Evolutionary conservation across 2,329 filamentous ascomycete species (phyloP), one percentile per base, ranked within the genome.

Genomic region (Aspergillus ibericus): DNA sequence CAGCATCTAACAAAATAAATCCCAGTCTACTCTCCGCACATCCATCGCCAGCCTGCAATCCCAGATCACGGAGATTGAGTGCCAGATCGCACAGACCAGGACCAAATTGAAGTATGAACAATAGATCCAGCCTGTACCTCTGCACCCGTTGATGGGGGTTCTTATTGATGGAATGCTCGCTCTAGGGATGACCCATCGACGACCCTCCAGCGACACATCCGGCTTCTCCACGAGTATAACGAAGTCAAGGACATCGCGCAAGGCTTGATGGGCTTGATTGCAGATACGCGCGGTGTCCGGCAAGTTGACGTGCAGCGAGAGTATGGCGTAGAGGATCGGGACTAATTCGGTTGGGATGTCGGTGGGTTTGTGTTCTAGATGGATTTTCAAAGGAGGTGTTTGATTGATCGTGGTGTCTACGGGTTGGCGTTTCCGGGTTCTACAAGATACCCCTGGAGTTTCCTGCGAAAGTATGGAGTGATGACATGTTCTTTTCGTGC

Each of bases 201-300:
- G 18, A 83, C 84, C 9, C 84, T 88, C 53, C 82, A 85, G 55
- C 76, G 77, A 32, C 88, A 90, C 70, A 90, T 90, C 67, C 80
- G 80, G 59, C 77, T 87, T 4, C 77, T 91, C 32, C 87, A 89
- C 63, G 78, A 84, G 58, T 91, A 90, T 74, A 91, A 91, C 66
- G 87, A 89, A 70, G 85, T 90, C 65, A 85, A 87, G 62, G 88
- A 91, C 70, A 78, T 88, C 7, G 88, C 84, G 0, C 82, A 86
- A 67, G 87, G 86, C 0, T 68, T 91, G 29, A 81, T 90, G 74
- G 86, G 86, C 0, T 73, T 90, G 66, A 84, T 90, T 70, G 88
- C 88, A 4, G 88, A 91, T 59, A 80, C 82, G 60, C 76, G 85
- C 42, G 86, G 85, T 8, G 79, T 84, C 46, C 77, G 84, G 56